phyloP scores from a whole-genome alignment of 176 grass and related monocot species.

The Oryza officinalis region DNA sequence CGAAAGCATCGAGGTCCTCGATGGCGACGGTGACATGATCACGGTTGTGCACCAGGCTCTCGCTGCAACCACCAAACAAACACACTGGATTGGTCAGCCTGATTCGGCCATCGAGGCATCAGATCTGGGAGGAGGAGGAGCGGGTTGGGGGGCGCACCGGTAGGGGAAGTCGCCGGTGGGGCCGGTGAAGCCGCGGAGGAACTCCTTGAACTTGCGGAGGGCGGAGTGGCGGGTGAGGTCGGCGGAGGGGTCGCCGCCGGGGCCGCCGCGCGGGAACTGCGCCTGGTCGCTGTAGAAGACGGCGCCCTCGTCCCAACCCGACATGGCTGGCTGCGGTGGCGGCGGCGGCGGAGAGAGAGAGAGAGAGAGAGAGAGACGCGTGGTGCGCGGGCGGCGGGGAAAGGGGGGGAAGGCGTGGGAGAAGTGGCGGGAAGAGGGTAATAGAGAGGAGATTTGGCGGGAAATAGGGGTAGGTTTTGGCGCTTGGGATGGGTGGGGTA shows the following conservation, averaged over 20 bases:
- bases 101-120: not conserved
- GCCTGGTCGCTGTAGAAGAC: constrained; percentile 99
- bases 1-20: constrained; percentile 92
- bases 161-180: constrained; percentile 91
- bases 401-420: not conserved
- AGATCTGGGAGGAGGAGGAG: constrained; percentile 1
- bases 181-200: constrained; percentile 82
- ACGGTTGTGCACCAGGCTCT: constrained; percentile 87
- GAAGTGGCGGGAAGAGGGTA: constrained; percentile 34
- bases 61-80: constrained; percentile 39
- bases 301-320: constrained; percentile 97
- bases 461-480: constrained; percentile 53
- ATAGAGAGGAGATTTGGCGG: constrained; percentile 61
- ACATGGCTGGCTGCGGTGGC: constrained; percentile 56
- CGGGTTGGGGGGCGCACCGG: constrained; percentile 37
- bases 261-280: constrained; percentile 74
- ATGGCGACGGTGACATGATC: constrained; percentile 88
- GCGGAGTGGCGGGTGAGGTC: constrained; percentile 82
- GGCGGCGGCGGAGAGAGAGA: too few relatives aligned
- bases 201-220: constrained; percentile 99
- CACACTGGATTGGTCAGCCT: not conserved
- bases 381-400: not conserved
- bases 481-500: constrained; percentile 33
- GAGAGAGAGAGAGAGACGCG: too few relatives aligned
- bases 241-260: constrained; percentile 60